Percentiles rank a stretch among this genome's conserved stretches.
These are phyloP conservation scores for Malassezia japonica DNA, from an alignment of 1,284 basidiomycete species.

Conservation along the genomic window DNA sequence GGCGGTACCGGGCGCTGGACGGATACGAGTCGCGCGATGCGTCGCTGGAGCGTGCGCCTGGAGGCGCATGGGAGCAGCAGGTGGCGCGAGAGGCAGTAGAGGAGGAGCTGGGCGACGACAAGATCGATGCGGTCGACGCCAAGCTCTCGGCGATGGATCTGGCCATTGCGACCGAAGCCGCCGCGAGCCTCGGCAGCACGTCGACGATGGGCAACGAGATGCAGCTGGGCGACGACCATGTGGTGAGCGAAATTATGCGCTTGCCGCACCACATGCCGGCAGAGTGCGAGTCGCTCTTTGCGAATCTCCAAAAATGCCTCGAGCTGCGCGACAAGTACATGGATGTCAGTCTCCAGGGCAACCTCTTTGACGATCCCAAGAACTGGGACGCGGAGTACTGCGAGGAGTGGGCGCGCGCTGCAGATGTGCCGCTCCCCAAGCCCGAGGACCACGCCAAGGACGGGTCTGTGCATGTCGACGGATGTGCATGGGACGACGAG, in stretches of 20 bases:
- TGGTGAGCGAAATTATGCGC: slow-evolving; percentile 1
- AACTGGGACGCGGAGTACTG: slow-evolving; percentile 48
- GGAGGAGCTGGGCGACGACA: neutral
- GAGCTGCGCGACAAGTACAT: slow-evolving; percentile 47
- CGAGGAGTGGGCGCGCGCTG: slow-evolving; percentile 18
- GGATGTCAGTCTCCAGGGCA: slow-evolving; percentile 34
- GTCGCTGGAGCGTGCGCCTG: slow-evolving; percentile 9
- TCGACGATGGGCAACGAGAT: slow-evolving; percentile 1
- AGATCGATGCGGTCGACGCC: neutral
- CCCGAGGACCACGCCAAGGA: slow-evolving; percentile 4
- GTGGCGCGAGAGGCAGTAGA: neutral
- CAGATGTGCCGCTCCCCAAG: neutral
- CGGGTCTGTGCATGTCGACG: slow-evolving; percentile 36
- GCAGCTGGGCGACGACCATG: neutral
- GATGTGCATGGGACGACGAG: slow-evolving; percentile 24
- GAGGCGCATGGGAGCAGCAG: neutral
- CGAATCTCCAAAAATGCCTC: slow-evolving; percentile 38
- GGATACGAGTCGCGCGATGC: neutral
- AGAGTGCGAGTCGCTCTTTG: slow-evolving; percentile 36
- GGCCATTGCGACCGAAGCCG: slow-evolving; percentile 5
- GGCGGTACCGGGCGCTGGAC: neutral
- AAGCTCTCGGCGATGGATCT: neutral
- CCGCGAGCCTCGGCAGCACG: slow-evolving; percentile 3
- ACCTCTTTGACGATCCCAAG: slow-evolving; percentile 45
- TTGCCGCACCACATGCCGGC: slow-evolving; percentile 24